Evolutionary conservation across 2,329 filamentous ascomycete species (phyloP), one percentile per base, ranked within the genome.

Genomic region (Xylaria sp.): DNA sequence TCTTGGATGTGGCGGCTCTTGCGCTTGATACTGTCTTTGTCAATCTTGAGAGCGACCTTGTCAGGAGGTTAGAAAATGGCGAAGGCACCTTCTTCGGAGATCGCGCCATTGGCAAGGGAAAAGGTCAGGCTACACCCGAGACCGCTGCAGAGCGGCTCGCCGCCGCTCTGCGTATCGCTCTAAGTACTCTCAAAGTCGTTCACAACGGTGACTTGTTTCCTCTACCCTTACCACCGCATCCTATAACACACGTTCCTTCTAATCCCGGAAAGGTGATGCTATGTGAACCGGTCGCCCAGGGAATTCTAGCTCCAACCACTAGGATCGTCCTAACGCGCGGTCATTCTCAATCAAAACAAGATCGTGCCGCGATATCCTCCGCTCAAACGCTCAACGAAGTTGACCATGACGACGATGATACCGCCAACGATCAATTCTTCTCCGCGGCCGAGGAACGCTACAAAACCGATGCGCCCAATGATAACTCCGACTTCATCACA

Each of bases 261-360:
- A 91, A 92, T 41, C 92, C 93, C 0, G 95, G 92, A 41, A 93
- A 90, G 77, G 91, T 98, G 63, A 88, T 91, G 48, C 87, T 96
- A n/a, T 98, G 93, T 74, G 95, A 99, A 74, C 95, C 95, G 8
- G 93, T 98, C 15, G 87, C 91, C 5, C 95, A 99, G 76, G 95
- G 95, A 8, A 76, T 95, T 4, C 75, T 99, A 47, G 84, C 88
- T 8, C 83, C 91, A 0, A 84, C 81, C 11, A 99, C 93, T 15
- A 93, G 90, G 70, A 92, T 99, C 59, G 88, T 99, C 23, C 82
- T 98, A 21, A 88, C 91, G 48, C 84, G 85, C 25, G 85, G 87
- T 4, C 85, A 82, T 68, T 82, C 80, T 23, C 84, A 86, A 60
- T 81, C 74, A 71, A 88, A 85, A 78, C 82, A 73, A 73, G 76